A percentile compares a stretch with the other conserved stretches of the same genome.
Conservation (phyloP, 176 grass and related monocot genomes). For the Carex parvula region DNA sequence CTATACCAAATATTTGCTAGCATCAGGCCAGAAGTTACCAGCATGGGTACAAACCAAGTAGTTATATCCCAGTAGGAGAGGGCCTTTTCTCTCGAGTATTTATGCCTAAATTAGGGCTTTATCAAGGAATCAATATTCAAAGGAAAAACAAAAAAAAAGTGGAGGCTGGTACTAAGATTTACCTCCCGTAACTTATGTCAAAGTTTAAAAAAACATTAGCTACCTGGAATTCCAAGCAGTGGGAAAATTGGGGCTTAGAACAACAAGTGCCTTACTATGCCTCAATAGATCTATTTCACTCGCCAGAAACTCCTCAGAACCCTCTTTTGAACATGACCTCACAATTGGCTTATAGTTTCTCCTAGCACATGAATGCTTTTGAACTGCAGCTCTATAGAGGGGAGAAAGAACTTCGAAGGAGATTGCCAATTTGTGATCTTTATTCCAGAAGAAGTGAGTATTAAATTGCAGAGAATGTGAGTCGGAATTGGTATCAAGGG, state of each 20-base stretch:
- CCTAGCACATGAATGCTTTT: constrained; percentile 32
- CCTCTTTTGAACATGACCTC: background rate
- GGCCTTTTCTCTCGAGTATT: background rate
- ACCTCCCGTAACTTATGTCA: background rate
- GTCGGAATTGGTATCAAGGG: constrained; percentile 26
- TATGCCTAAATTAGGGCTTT: background rate
- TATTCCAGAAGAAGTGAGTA: constrained; percentile 49
- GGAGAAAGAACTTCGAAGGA: constrained; percentile 37
- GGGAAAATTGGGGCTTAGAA: constrained; percentile 61
- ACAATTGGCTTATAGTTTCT: constrained; percentile 25
- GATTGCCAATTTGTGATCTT: constrained; percentile 76
- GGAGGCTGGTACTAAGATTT: background rate
- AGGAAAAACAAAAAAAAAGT: background rate
- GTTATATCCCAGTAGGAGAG: background rate
- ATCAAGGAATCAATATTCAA: background rate
- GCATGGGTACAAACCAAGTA: background rate
- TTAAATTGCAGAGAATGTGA: constrained; percentile 24
- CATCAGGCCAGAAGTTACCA: background rate
- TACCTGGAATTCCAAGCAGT: constrained; percentile 83
- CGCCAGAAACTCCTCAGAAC: background rate
- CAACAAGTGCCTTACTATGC: constrained; percentile 63
- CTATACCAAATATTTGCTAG: constrained; percentile 6
- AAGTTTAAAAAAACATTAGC: background rate
- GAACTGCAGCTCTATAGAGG: constrained; percentile 38
- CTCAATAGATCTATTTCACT: constrained; percentile 34